Evolutionary conservation across 2,329 filamentous ascomycete genomes (phyloP).

Genomic region (Xylaria sp.): DNA sequence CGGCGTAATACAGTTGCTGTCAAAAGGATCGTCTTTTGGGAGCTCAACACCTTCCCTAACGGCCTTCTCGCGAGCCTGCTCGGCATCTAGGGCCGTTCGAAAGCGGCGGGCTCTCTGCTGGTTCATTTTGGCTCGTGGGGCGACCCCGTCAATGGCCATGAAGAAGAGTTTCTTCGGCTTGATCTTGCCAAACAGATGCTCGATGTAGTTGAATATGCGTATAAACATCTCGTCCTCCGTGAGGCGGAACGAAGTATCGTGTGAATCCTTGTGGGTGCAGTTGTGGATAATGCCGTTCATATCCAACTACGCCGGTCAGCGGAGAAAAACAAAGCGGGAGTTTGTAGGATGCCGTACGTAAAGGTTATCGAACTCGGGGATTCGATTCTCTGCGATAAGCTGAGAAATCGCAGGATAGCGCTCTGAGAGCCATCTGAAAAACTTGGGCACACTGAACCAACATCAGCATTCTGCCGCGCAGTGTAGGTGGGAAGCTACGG

Average conservation of each 20-base stretch:
- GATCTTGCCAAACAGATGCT: conserved; percentile 97
- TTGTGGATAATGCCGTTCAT: conserved; percentile 99
- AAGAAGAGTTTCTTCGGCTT: conserved; percentile 98
- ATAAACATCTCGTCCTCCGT: conserved; percentile 99
- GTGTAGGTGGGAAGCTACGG: conserved; percentile 5
- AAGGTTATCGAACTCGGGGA: conserved; percentile 97
- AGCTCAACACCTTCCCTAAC: conserved; percentile 86
- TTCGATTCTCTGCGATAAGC: conserved; percentile 96
- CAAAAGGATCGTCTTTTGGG: conserved; percentile 93
- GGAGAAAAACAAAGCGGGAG: conserved; percentile 24
- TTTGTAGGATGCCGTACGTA: conserved; percentile 61
- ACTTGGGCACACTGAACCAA: conserved; percentile 70
- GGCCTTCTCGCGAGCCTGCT: conserved; percentile 89
- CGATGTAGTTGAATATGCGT: conserved; percentile 99
- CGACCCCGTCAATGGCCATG: conserved; percentile 98
- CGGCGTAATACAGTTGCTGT: conserved; percentile 98
- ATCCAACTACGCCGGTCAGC: conserved; percentile 62
- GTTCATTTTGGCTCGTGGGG: conserved; percentile 98
- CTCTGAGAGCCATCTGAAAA: conserved; percentile 99
- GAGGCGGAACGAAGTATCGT: conserved; percentile 88
- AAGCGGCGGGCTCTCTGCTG: conserved; percentile 96
- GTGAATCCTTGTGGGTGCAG: conserved; percentile 95
- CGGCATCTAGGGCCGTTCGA: conserved; percentile 87
- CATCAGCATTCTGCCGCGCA: conserved; percentile 17
- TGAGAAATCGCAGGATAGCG: conserved; percentile 98